Percentiles rank a stretch among this genome's conserved stretches.
phyloP scores from a whole-genome alignment of 2,329 filamentous ascomycete species.

The Bipolaris gigantea region DNA sequence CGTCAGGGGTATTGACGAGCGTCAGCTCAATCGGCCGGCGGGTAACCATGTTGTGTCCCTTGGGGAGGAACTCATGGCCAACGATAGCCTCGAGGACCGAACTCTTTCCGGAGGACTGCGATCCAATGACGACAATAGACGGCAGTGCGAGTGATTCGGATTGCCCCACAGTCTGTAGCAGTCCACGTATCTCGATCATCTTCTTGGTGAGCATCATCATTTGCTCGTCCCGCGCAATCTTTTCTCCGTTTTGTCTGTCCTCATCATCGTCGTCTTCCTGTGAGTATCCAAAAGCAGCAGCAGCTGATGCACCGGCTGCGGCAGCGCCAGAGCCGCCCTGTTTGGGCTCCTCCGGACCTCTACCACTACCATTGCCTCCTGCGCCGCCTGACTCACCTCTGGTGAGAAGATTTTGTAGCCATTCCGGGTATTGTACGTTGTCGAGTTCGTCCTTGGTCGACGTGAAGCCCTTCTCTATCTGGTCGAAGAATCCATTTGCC shows the following conservation, averaged over 20 bases:
- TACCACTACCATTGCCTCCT: slow-evolving; percentile 44
- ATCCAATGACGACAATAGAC: slow-evolving; percentile 98
- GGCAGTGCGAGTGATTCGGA: slow-evolving; percentile 85
- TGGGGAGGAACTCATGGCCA: slow-evolving; percentile 95
- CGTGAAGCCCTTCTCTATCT: slow-evolving; percentile 79
- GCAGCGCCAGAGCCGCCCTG: slow-evolving; percentile 58
- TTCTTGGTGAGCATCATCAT: slow-evolving; percentile 99
- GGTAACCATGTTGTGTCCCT: slow-evolving; percentile 99
- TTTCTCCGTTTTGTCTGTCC: slow-evolving; percentile 65
- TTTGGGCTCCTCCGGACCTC: slow-evolving; percentile 54
- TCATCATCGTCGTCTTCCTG: slow-evolving; percentile 68
- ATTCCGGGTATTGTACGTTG: slow-evolving; percentile 68
- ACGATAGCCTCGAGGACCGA: slow-evolving; percentile 97
- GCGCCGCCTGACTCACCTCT: slow-evolving; percentile 46
- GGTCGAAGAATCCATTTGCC: slow-evolving; percentile 73
- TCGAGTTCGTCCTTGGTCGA: slow-evolving; percentile 80
- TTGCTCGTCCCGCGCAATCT: slow-evolving; percentile 84
- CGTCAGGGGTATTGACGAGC: slow-evolving; percentile 88
- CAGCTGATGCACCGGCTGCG: slow-evolving; percentile 70
- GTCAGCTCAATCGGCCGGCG: slow-evolving; percentile 94
- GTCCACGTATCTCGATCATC: slow-evolving; percentile 97
- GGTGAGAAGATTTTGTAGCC: slow-evolving; percentile 73
- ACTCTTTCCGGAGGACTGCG: slow-evolving; percentile 96
- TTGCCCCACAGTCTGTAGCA: slow-evolving; percentile 89
- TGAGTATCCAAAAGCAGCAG: slow-evolving; percentile 77